Evolutionary conservation across 2,329 filamentous ascomycete species (phyloP).

Genomic region (Nannizzia gypsea): DNA sequence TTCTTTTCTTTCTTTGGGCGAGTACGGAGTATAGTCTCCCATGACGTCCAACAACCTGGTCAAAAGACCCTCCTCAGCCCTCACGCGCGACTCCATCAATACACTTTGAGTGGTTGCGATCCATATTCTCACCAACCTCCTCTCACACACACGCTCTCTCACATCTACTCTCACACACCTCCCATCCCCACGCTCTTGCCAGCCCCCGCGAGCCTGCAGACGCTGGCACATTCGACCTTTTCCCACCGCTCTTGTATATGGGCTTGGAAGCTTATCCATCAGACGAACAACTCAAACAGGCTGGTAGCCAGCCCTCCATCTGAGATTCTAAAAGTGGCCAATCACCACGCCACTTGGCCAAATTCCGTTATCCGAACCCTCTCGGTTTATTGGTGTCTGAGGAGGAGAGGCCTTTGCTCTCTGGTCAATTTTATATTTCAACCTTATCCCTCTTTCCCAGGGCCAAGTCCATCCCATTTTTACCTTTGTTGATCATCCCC

Average conservation of each 20-base stretch:
- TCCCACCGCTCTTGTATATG: conserved; percentile 42
- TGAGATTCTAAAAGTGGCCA: conserved; percentile 6
- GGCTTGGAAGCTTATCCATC: not conserved
- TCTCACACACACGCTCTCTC: not conserved
- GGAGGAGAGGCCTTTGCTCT: not conserved
- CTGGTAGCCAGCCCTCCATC: not conserved
- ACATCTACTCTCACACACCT: not conserved
- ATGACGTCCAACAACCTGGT: conserved; percentile 3
- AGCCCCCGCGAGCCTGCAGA: conserved; percentile 12
- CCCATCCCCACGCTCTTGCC: not conserved
- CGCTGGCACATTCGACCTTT: conserved; percentile 37
- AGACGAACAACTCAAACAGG: not conserved
- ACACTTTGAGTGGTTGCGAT: not conserved
- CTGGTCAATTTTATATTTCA: not conserved
- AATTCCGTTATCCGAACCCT: conserved; percentile 7
- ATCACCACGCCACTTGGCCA: conserved; percentile 9
- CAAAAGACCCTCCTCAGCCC: conserved; percentile 1
- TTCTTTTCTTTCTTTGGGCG: conserved; percentile 1
- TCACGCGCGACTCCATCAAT: conserved; percentile 1
- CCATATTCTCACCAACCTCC: conserved; percentile 2
- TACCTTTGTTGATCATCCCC: conserved; percentile 4
- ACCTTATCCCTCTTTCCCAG: not conserved
- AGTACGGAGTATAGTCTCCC: conserved; percentile 1
- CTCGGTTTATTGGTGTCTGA: conserved; percentile 5
- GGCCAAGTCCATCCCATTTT: conserved; percentile 9